Evolutionary conservation across 805 yeast species (phyloP), one percentile per base, ranked within the genome.

Genomic region (Yarrowia bubula): DNA sequence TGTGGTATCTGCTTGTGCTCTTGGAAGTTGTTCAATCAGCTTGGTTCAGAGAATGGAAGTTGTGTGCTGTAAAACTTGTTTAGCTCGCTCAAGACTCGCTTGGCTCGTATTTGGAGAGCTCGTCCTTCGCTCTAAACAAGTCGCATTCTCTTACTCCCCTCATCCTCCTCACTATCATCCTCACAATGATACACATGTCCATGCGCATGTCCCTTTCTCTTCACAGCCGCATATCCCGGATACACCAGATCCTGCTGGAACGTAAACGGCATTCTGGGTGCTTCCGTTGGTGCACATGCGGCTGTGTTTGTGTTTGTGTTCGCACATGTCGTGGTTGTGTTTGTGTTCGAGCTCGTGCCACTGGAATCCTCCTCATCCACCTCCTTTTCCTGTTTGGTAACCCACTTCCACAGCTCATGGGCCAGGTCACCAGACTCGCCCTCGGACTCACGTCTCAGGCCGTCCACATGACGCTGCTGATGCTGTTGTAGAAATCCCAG

Each of bases 391-490:
- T 43, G 38, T 17, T 42, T 41, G 8, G 63, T 42, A 9, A 58
- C 42, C 64, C 64, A 58, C 17, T 58, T 58, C 64, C 64, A 58
- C 43, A 58, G 35, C 51, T 58, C 64, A 10, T 58, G 64, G 28
- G 43, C 50, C 64, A 58, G 15, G n/a, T 58, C 64, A 7, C 51
- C 51, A 3, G 32, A 17, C 17, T 39, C 46, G 35, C 51, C 51
- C 51, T 58, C 64, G 51, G 35, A 18, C 28, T 55, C 61, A 13
- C 61, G 61, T 3, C 61, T 5, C 64, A 58, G 64, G 1, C 51
- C 42, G 42, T 58, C 51, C 51, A 33, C 51, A 33, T 58, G 51
- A 11, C 50, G 50, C 51, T 43, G 64, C 51, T 58, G 64, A 22
- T 58, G 64, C n/a, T 58, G 50, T n/a, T 58, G 64, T 15, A 58